phyloP scores from a whole-genome alignment of 345 rosid genomes.

The Raphanus sativus region DNA sequence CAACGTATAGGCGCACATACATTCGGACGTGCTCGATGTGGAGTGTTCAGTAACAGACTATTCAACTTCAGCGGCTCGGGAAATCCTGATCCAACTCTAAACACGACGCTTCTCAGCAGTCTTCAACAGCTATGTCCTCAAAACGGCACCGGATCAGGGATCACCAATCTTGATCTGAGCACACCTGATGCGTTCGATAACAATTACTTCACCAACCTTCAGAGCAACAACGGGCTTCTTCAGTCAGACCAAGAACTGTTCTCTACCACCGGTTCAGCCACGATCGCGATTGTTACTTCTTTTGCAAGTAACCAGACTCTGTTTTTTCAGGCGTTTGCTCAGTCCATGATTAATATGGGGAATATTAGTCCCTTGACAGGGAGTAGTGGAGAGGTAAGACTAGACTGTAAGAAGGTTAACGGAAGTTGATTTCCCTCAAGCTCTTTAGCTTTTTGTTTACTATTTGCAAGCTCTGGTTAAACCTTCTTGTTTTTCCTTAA shows the following conservation, averaged over 20 bases:
- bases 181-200: slow-evolving; percentile 57
- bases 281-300: slow-evolving; percentile 40
- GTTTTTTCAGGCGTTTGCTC: slow-evolving; percentile 54
- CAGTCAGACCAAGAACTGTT: slow-evolving; percentile 62
- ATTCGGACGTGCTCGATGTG: slow-evolving; percentile 57
- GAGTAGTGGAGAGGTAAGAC: slow-evolving; percentile 56
- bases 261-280: slow-evolving; percentile 50
- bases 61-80: slow-evolving; percentile 49
- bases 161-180: slow-evolving; percentile 47
- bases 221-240: slow-evolving; percentile 46
- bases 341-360: slow-evolving; percentile 72
- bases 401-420: slow-evolving; percentile 52
- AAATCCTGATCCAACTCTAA: slow-evolving; percentile 51
- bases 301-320: slow-evolving; percentile 46
- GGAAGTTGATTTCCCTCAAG: slow-evolving; percentile 23
- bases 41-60: slow-evolving; percentile 38
- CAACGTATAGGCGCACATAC: slow-evolving; percentile 56
- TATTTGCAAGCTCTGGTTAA: background rate
- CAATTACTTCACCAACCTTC: slow-evolving; percentile 55
- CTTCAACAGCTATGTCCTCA: slow-evolving; percentile 54
- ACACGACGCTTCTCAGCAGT: slow-evolving; percentile 42
- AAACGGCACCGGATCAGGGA: slow-evolving; percentile 40
- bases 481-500: background rate
- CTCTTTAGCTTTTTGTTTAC: background rate
- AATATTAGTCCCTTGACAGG: slow-evolving; percentile 53